phyloP scores from a whole-genome alignment of 768 basidiomycete species.

The Pisolithus orientalis region DNA sequence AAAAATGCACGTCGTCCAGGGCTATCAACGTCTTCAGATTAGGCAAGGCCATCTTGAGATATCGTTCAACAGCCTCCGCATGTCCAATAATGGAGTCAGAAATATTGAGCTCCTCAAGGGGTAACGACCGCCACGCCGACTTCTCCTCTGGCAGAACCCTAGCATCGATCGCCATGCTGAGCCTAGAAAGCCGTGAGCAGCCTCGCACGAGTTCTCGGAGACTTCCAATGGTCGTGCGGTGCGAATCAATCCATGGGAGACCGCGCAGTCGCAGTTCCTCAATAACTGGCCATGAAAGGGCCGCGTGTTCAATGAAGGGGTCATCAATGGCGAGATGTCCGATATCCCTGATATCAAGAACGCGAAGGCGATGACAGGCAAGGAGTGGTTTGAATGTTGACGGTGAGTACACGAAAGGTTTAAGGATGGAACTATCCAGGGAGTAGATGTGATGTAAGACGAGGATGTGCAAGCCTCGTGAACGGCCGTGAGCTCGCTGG shows the following conservation, averaged over 20 bases:
- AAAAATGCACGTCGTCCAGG: no score
- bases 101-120: conserved; percentile 22
- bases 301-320: conserved; percentile 19
- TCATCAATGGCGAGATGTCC: conserved; percentile 25
- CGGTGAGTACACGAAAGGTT: conserved; percentile 20
- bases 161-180: conserved; percentile 24
- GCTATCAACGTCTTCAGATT: conserved; percentile 8
- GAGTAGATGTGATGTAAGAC: conserved; percentile 23
- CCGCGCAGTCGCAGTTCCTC: conserved; percentile 24
- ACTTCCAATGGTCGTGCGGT: conserved; percentile 16
- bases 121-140: background rate
- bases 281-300: conserved; percentile 21
- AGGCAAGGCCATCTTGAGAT: conserved; percentile 18
- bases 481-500: background rate
- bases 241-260: conserved; percentile 20
- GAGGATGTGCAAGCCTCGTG: conserved; percentile 7
- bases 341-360: conserved; percentile 19
- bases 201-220: conserved; percentile 14
- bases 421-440: conserved; percentile 2
- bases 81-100: conserved; percentile 22
- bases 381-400: conserved; percentile 21
- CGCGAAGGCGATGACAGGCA: conserved; percentile 13
- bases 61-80: conserved; percentile 20
- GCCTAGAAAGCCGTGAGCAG: conserved; percentile 12
- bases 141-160: background rate